Evolutionary conservation across 164 flowering plant genomes (phyloP), one percentile per base, ranked within the genome.

Genomic region (Magnolia sinica): DNA sequence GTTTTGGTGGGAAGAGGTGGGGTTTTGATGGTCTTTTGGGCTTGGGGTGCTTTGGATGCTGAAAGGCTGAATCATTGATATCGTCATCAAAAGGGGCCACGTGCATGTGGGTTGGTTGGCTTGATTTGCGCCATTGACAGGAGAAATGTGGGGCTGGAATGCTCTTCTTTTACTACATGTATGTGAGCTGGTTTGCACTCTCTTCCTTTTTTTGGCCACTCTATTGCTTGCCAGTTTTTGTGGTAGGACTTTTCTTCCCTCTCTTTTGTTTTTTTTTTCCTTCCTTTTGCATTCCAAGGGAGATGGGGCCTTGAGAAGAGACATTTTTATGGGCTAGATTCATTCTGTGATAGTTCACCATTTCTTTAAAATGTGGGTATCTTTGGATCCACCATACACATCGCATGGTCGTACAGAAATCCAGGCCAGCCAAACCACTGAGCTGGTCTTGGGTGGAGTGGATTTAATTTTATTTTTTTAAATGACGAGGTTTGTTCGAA

Each of bases 61-160:
- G 72, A 76, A 72, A 63, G 69, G 78, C 70, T 78, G 51, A 69
- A 75, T 64, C 72, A 77, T 76, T 23, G 76, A 68, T 73, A 74
- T 71, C 76, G 73, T 52, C 67, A 63, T 24, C 63, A 71, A 50
- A 50, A 50, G 76, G 37, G n/a, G 14, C 66, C 55, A 27, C 50
- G 29, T 72, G 19, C 67, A 61, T 69, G 77, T 65, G 79, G 79
- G 73, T 50, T 69, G 70, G 67, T 74, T 75, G 65, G 87, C 89
- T 82, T 85, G 87, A 88, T 82, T 88, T 80, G 85, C 88, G 91
- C 86, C 82, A 72, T 75, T 79, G 88, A 88, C 74, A 79, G 73
- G 65, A 64, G 52, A 66, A 67, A 66, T 29, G 19, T 50, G 64
- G 81, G 20, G 18, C 45, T 50, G 27, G 50, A 50, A 51, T 66